phyloP scores from a whole-genome alignment of 2,329 filamentous ascomycete species.

The Mariannaea sp. region DNA sequence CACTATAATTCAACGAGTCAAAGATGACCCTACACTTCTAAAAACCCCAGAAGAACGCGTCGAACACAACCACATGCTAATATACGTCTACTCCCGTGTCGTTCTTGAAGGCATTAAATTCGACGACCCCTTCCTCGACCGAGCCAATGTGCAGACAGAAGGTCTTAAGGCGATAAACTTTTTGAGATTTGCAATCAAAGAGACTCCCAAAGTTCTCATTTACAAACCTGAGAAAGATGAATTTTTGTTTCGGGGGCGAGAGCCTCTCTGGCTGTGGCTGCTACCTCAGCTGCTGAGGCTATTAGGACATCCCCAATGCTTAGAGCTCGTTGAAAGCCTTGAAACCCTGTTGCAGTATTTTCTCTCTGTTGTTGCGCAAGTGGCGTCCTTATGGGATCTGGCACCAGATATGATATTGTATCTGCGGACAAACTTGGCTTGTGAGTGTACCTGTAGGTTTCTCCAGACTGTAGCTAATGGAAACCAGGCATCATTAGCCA shows the following conservation, averaged over 20 bases:
- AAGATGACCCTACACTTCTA: slow-evolving; percentile 57
- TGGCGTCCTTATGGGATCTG: slow-evolving; percentile 54
- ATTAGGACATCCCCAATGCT: slow-evolving; percentile 57
- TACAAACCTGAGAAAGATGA: slow-evolving; percentile 47
- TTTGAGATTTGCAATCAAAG: slow-evolving; percentile 73
- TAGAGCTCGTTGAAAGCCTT: slow-evolving; percentile 56
- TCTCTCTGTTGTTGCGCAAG: slow-evolving; percentile 50
- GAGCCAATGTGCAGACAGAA: slow-evolving; percentile 60
- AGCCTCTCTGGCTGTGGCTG: slow-evolving; percentile 69
- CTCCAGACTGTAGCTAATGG: slow-evolving; percentile 23
- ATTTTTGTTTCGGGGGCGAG: slow-evolving; percentile 58
- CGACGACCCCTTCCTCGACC: slow-evolving; percentile 70
- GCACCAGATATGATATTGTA: slow-evolving; percentile 52
- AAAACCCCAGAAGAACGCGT: slow-evolving; percentile 68
- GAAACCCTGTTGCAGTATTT: slow-evolving; percentile 57
- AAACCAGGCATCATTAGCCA: slow-evolving; percentile 41
- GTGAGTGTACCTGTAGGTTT: slow-evolving; percentile 42
- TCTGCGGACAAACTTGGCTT: slow-evolving; percentile 52
- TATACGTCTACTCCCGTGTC: slow-evolving; percentile 81
- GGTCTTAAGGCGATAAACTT: slow-evolving; percentile 77
- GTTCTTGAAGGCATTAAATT: slow-evolving; percentile 72
- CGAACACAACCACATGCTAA: slow-evolving; percentile 80
- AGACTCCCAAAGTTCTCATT: slow-evolving; percentile 72
- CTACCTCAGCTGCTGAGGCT: slow-evolving; percentile 63
- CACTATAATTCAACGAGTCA: slow-evolving; percentile 58